Percentiles rank a stretch among this genome's conserved stretches.
Conservation (phyloP, 495 filamentous ascomycete species). For the Hamigera avellanea region DNA sequence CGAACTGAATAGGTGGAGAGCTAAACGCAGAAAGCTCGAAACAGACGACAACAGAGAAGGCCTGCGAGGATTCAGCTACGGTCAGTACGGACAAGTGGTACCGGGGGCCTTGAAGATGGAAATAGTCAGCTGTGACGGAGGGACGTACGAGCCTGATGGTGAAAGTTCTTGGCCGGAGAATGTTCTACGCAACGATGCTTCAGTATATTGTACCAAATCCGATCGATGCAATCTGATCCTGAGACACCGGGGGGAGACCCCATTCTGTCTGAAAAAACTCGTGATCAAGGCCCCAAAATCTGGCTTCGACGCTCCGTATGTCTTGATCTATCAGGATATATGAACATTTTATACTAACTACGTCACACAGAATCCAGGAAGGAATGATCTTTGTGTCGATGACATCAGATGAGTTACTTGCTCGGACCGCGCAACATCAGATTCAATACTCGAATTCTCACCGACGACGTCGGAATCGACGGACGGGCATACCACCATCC, state of each 20-base stretch:
- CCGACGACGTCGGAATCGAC: conserved; percentile 16
- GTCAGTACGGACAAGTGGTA: conserved; percentile 72
- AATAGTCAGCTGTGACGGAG: conserved; percentile 81
- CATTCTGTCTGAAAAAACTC: conserved; percentile 72
- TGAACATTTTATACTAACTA: conserved; percentile 10
- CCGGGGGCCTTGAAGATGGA: conserved; percentile 73
- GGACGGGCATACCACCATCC: conserved; percentile 22
- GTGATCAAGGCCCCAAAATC: conserved; percentile 76
- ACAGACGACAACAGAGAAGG: conserved; percentile 41
- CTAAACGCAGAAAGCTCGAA: conserved; percentile 69
- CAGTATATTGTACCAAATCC: conserved; percentile 81
- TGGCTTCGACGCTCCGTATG: conserved; percentile 80
- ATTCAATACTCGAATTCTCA: conserved; percentile 46
- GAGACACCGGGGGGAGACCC: conserved; percentile 61
- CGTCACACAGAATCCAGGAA: conserved; percentile 60
- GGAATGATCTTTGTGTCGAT: conserved; percentile 90
- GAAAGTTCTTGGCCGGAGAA: conserved; percentile 63
- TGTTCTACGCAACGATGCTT: conserved; percentile 66
- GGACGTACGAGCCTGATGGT: conserved; percentile 48
- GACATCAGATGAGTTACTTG: conserved; percentile 62
- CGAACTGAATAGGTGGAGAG: conserved; percentile 27
- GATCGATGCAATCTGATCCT: conserved; percentile 76
- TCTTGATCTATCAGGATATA: conserved; percentile 8
- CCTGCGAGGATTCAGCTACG: conserved; percentile 58
- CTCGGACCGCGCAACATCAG: conserved; percentile 63